Evolutionary conservation across 345 rosid species (phyloP), one percentile per base, ranked within the genome.

Genomic region (Barbarea vulgaris): DNA sequence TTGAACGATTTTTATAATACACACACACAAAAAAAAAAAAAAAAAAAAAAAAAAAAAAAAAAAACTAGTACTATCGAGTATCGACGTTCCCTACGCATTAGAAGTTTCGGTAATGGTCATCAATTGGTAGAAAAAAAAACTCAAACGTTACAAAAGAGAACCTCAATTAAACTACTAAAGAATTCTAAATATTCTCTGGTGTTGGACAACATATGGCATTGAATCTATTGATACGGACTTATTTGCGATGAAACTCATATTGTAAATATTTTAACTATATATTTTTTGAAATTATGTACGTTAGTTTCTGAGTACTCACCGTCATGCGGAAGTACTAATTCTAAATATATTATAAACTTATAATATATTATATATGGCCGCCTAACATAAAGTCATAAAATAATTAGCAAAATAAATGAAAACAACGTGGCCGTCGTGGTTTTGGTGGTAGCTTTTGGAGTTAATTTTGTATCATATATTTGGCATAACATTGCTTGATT

Each of bases 391-490:
- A 3, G 34, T 14, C 3, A 24, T 24, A 18, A 33, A 34, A 9
- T 67, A 67, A 24, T 9, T 22, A 34, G 28, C 22, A 67, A 34
- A 14, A 3, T 13, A 54, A 54, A 10, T 27, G 51, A 68, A 24
- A 67, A 67, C 12, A 53, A 69, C 15, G 53, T 55, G 64, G 12
- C 18, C 54, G 21, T 69, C 54, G 64, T 69, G 73, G 39, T 25
- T 25, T 54, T 52, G 54, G 56, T 39, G 13, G 33, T 67, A 22
- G 60, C 50, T 67, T 67, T 24, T 24, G 36, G 36, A 39, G 37
- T 24, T 69, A 28, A 12, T 57, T 12, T n/a, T 33, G 2, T 21
- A 14, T 36, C 25, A 39, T 13, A 25, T 54, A 27, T 25, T 39
- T 54, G 53, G 53, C 19, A 55, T 28, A 27, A 28, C 39, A 44